Percentiles rank a stretch among this genome's conserved stretches.
phyloP scores from a whole-genome alignment of 1,284 basidiomycete genomes.

The Hypsizygus ulmarius region DNA sequence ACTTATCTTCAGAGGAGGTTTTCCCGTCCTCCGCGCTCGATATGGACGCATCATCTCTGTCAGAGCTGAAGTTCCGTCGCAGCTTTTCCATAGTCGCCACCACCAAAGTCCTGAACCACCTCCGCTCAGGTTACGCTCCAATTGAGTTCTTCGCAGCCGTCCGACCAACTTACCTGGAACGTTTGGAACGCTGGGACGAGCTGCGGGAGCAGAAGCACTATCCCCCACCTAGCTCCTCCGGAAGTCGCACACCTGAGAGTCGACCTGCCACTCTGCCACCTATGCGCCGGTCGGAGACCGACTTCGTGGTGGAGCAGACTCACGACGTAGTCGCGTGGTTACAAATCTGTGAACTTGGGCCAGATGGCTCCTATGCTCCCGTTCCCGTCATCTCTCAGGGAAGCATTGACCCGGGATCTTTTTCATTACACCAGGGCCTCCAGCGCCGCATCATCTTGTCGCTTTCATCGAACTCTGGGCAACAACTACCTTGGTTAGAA shows the following conservation, averaged over 20 bases:
- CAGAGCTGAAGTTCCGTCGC: slow-evolving; percentile 77
- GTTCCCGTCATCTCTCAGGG: slow-evolving; percentile 81
- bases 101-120: slow-evolving; percentile 68
- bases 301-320: slow-evolving; percentile 84
- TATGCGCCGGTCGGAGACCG: slow-evolving; percentile 90
- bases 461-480: slow-evolving; percentile 86
- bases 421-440: slow-evolving; percentile 89
- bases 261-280: slow-evolving; percentile 47
- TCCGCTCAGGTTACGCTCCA: slow-evolving; percentile 74
- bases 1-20: slow-evolving; percentile 73
- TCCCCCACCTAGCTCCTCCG: slow-evolving; percentile 33
- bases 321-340: slow-evolving; percentile 90
- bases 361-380: slow-evolving; percentile 81
- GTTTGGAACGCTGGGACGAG: slow-evolving; percentile 90
- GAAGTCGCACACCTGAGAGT: slow-evolving; percentile 32
- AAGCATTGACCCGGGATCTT: slow-evolving; percentile 81
- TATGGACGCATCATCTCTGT: slow-evolving; percentile 67
- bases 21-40: slow-evolving; percentile 76
- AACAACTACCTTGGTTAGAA: slow-evolving; percentile 83
- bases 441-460: slow-evolving; percentile 81
- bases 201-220: slow-evolving; percentile 66
- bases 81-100: slow-evolving; percentile 78
- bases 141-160: slow-evolving; percentile 87
- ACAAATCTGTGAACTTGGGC: slow-evolving; percentile 84
- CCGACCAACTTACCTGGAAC: slow-evolving; percentile 79